A percentile compares a stretch with the other conserved stretches of the same genome.
Conservation (phyloP, 805 yeast genomes). For the Candida vartiovaarae region DNA sequence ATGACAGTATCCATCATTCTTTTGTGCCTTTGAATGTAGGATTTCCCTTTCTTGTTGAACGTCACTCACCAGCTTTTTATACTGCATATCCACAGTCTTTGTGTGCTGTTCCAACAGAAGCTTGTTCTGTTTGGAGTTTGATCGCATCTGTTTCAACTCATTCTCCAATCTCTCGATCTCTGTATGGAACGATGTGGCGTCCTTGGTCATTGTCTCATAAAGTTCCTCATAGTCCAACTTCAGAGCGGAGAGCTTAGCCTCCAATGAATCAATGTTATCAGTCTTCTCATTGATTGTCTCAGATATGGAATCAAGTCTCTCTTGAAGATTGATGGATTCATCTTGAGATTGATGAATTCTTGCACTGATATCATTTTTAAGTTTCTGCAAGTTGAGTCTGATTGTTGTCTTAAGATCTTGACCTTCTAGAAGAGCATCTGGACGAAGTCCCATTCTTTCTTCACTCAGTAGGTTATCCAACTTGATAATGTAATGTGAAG, state of each 20-base stretch:
- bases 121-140: conserved; percentile 41
- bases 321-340: conserved; percentile 49
- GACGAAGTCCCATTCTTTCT: conserved; percentile 38
- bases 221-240: conserved; percentile 50
- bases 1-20: conserved; percentile 53
- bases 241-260: conserved; percentile 44
- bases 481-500: conserved; percentile 33
- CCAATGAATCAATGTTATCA: conserved; percentile 49
- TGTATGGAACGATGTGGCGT: conserved; percentile 46
- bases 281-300: conserved; percentile 51
- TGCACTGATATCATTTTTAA: conserved; percentile 40
- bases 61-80: conserved; percentile 42
- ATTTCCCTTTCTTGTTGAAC: conserved; percentile 39
- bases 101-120: conserved; percentile 42
- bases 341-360: conserved; percentile 48
- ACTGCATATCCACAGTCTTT: conserved; percentile 45
- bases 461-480: conserved; percentile 34
- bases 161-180: conserved; percentile 60
- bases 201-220: conserved; percentile 46
- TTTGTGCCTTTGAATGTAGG: conserved; percentile 47
- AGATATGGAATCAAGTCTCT: conserved; percentile 46
- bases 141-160: conserved; percentile 45
- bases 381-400: conserved; percentile 31
- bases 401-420: conserved; percentile 30
- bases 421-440: conserved; percentile 32